These are phyloP conservation scores for Neoconidiobolus thromboides DNA, from an alignment of 371 early-diverging fungal genomes.

Conservation along the genomic window DNA sequence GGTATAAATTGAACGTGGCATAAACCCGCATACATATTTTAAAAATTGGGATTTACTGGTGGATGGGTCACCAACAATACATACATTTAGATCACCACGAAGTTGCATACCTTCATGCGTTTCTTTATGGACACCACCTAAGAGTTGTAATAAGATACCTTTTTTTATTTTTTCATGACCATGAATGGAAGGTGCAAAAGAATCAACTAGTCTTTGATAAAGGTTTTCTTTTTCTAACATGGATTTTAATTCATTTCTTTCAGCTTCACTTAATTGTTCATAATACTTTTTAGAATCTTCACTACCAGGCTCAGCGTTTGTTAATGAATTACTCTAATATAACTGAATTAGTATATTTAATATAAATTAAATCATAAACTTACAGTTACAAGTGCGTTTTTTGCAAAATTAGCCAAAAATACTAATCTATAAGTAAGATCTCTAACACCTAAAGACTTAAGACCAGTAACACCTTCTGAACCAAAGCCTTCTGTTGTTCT, in stretches of 20 bases:
- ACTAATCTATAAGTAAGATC: constrained; percentile 83
- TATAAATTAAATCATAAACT: too few species aligned
- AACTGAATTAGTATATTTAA: too few species aligned
- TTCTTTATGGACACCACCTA: constrained; percentile 93
- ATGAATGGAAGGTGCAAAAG: constrained; percentile 93
- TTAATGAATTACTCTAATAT: too few species aligned
- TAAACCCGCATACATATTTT: constrained; percentile 66
- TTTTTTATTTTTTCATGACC: constrained; percentile 96
- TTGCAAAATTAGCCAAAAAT: constrained; percentile 75
- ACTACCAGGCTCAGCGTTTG: constrained; percentile 8
- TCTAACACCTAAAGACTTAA: constrained; percentile 73
- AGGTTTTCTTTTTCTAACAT: constrained; percentile 13
- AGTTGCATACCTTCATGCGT: constrained; percentile 88
- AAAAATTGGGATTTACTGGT: constrained; percentile 98
- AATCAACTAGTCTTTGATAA: constrained; percentile 54
- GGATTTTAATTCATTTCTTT: constrained; percentile 42
- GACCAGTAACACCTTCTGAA: constrained; percentile 68
- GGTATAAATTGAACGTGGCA: constrained; percentile 92
- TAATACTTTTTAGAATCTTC: constrained; percentile 34
- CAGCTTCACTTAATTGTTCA: constrained; percentile 34
- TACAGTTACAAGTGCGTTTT: constrained; percentile 8
- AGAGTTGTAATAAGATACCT: constrained; percentile 84
- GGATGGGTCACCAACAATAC: constrained; percentile 97
- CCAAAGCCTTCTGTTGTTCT: constrained; percentile 39
- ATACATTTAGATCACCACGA: constrained; percentile 98